A percentile compares a stretch with the other conserved stretches of the same genome.
Evolutionary conservation across 352 stramenopile species (phyloP).

Genomic region (Peronospora belbahrii): DNA sequence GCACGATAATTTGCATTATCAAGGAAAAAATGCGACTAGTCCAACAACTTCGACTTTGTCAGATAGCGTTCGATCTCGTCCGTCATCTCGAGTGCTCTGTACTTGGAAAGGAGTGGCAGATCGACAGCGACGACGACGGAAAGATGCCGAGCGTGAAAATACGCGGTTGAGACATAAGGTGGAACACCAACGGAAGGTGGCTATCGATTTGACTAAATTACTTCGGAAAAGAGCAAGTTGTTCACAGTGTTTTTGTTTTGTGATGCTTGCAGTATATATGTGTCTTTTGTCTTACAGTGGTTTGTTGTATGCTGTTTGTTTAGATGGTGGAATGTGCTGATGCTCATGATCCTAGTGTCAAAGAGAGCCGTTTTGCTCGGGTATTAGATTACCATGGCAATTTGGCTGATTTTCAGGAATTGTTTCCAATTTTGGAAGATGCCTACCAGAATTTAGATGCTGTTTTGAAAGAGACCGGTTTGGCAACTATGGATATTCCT

Average conservation of each 20-base stretch:
- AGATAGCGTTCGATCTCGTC: constrained; percentile 1
- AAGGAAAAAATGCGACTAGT: neutral
- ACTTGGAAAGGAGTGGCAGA: constrained; percentile 25
- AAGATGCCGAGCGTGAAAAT: constrained; percentile 36
- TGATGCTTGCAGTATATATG: too few relatives aligned
- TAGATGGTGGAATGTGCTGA: constrained; percentile 23
- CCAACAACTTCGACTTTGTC: neutral
- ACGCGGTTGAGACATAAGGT: constrained; percentile 31
- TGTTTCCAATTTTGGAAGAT: constrained; percentile 25
- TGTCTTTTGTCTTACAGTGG: too few relatives aligned
- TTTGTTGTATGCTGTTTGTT: neutral
- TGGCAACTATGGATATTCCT: constrained; percentile 25
- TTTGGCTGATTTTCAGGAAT: constrained; percentile 20
- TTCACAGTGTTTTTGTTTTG: neutral
- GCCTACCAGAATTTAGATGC: constrained; percentile 23
- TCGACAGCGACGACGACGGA: constrained; percentile 25
- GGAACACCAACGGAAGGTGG: constrained; percentile 27
- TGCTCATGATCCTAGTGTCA: constrained; percentile 13
- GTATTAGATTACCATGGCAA: constrained; percentile 24
- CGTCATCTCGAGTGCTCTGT: constrained; percentile 19
- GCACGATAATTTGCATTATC: constrained; percentile 19
- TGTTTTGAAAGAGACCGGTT: constrained; percentile 20
- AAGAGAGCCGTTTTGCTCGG: constrained; percentile 15
- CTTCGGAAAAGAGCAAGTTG: constrained; percentile 13
- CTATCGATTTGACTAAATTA: constrained; percentile 19